Evolutionary conservation across 306 rosid genomes (phyloP).

Genomic region (Prunus padus): DNA sequence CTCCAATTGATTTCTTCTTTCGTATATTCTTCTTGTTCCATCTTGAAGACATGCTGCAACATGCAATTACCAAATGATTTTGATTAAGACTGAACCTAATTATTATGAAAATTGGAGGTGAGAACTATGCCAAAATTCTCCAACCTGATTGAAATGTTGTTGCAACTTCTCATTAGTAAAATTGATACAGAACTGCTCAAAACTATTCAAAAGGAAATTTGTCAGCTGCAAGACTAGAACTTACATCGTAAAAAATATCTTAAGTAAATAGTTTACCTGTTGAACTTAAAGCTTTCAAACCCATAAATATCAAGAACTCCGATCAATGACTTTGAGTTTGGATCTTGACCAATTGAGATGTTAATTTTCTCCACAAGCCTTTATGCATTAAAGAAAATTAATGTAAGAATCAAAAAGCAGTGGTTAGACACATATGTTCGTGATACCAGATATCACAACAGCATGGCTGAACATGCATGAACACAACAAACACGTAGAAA

Average conservation of each 20-base stretch:
- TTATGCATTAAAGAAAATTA: constrained; percentile 23
- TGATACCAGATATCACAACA: not conserved
- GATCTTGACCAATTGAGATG: constrained; percentile 95
- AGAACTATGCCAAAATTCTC: constrained; percentile 26
- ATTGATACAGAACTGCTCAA: constrained; percentile 99
- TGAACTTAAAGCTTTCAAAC: constrained; percentile 96
- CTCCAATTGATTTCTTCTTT: constrained; percentile 97
- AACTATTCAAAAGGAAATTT: constrained; percentile 45
- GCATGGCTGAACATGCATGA: not conserved
- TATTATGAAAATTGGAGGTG: constrained; percentile 15
- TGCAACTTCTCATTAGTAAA: constrained; percentile 98
- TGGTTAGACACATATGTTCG: not conserved
- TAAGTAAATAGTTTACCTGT: constrained; percentile 59
- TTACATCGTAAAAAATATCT: constrained; percentile 19
- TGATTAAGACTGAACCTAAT: constrained; percentile 9
- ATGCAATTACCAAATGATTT: constrained; percentile 24
- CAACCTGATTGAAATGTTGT: constrained; percentile 99
- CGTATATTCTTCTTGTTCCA: constrained; percentile 99
- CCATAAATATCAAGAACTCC: constrained; percentile 99
- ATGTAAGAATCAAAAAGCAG: constrained; percentile 31
- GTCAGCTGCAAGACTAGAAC: constrained; percentile 37
- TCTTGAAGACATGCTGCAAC: constrained; percentile 96
- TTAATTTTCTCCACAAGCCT: constrained; percentile 99
- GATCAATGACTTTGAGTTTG: constrained; percentile 84
- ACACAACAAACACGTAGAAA: not conserved